A percentile compares a stretch with the other conserved stretches of the same genome.
These are phyloP conservation scores for Arachis hypogaea DNA, from an alignment of 306 rosid species.

Conservation along the genomic window DNA sequence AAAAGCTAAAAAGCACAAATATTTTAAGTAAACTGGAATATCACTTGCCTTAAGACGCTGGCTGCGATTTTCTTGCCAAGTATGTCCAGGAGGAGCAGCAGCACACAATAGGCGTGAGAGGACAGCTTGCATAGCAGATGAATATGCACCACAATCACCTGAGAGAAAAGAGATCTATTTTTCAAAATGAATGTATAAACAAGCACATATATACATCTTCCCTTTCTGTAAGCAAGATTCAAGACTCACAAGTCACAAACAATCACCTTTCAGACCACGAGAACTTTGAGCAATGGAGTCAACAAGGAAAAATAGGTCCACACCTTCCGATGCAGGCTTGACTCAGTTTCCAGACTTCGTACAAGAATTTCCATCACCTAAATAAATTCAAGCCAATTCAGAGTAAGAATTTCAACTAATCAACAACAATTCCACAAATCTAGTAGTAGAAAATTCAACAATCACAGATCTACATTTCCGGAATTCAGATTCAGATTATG, in stretches of 20 bases:
- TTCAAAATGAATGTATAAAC: constrained; percentile 31
- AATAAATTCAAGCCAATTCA: neutral
- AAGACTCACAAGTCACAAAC: constrained; percentile 25
- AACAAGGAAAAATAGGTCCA: constrained; percentile 82
- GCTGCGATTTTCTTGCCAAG: constrained; percentile 76
- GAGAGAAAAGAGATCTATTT: constrained; percentile 9
- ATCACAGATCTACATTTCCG: no score
- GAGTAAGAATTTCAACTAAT: no score
- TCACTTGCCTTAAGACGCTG: constrained; percentile 91
- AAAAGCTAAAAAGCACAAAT: constrained; percentile 1
- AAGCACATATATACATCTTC: constrained; percentile 7
- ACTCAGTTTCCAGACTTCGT: constrained; percentile 66
- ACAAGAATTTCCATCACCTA: constrained; percentile 83
- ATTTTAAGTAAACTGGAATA: constrained; percentile 8
- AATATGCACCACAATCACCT: constrained; percentile 77
- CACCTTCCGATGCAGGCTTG: constrained; percentile 75
- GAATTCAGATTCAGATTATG: no score
- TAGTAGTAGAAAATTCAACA: no score
- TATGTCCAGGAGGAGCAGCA: constrained; percentile 83
- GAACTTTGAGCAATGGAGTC: constrained; percentile 84
- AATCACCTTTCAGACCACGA: constrained; percentile 74
- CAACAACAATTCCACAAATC: no score
- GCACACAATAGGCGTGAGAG: constrained; percentile 85
- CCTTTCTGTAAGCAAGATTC: constrained; percentile 8
- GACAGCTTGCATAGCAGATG: constrained; percentile 69